Evolutionary conservation across 495 filamentous ascomycete genomes (phyloP), one percentile per base, ranked within the genome.

Genomic region (Neurospora sp.): DNA sequence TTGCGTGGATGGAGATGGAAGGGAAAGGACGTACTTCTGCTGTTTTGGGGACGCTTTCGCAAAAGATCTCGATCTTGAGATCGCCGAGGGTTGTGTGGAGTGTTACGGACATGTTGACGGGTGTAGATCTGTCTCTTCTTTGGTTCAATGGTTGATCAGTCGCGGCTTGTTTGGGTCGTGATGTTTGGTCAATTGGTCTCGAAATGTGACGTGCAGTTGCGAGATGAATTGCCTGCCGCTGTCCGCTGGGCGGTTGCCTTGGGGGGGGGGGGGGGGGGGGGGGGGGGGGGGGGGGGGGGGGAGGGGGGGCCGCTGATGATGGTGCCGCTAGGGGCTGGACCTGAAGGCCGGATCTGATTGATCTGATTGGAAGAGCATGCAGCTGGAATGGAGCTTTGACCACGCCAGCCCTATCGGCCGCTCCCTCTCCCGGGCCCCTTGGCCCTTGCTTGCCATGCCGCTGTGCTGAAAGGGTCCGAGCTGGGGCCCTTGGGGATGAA

Each of bases 21-120:
- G 65, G 92, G 96, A 96, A 41, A 45, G 16, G 27, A 72, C 61
- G 42, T 84, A 90, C 90, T 80, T 94, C 90, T 71, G 93, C 90
- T 3, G 96, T 97, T 81, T 96, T 91, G 69, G 96, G 96, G 38
- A 96, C 93, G 77, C 90, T 89, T 83, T 97, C 93, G 84, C 95
- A 98, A 84, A 98, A 98, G 71, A 99, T 84, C 80, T 99, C 96
- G 80, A 98, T 89, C 82, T 98, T 99, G 78, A 99, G 87, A 82
- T 95, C 92, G 75, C 96, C 96, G 71, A 91, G 87, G 20, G 90
- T 92, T 53, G 96, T 99, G 84, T 97, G 94, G 12, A 99, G 87
- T 81, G 96, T 89, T 75, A 87, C 84, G 31, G 87, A 88, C 88
- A 90, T 90, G 73, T 53, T 80, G 77, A 41, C 12, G 35, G 31